Evolutionary conservation across 352 stramenopile species (phyloP), one percentile per base, ranked within the genome.

Genomic region (Chloridella minuta): DNA sequence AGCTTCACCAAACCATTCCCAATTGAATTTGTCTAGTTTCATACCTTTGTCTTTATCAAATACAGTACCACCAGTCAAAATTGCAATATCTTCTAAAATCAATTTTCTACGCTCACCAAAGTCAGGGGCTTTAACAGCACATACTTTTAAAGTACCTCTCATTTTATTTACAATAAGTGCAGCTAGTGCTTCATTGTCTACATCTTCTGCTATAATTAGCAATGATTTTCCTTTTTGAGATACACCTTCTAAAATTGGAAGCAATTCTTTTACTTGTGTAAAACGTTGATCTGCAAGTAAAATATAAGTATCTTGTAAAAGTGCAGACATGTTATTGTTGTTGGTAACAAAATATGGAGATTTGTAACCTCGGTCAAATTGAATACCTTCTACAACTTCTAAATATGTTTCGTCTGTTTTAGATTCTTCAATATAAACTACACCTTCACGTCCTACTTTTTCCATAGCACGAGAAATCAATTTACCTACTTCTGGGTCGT

Each of bases 121-220:
- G 89, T 96, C 97, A 21, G 97, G 97, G 27, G 97, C 96, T 92
- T 99, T 99, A 80, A 99, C 95, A n/a, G 97, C 97, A 89, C 93
- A 98, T 86, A 99, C 96, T 92, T 99, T 99, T 89, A 99, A 95
- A 52, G 95, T 95, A 80, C 95, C 96, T 86, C 96, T 92, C 87
- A 99, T 95, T 91, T 98, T 98, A 93, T 99, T 99, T 86, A 99
- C 97, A 22, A 99, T 95, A 0, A 99, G 91, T 0, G 96, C 97
- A 0, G 96, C 96, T 21, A 99, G 90, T 0, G 97, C 97, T 89
- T 99, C 97, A 87, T 91, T 96, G 89, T 99, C 96, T 0, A 99
- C 96, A 89, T 99, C 97, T 89, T 99, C 97, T 0, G 97, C 96
- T 86, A 99, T 93, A 91, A 99, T 99, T n/a, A 99, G 89, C 24